Evolutionary conservation across 2,329 filamentous ascomycete species (phyloP).

Genomic region (Fusarium sacchari): DNA sequence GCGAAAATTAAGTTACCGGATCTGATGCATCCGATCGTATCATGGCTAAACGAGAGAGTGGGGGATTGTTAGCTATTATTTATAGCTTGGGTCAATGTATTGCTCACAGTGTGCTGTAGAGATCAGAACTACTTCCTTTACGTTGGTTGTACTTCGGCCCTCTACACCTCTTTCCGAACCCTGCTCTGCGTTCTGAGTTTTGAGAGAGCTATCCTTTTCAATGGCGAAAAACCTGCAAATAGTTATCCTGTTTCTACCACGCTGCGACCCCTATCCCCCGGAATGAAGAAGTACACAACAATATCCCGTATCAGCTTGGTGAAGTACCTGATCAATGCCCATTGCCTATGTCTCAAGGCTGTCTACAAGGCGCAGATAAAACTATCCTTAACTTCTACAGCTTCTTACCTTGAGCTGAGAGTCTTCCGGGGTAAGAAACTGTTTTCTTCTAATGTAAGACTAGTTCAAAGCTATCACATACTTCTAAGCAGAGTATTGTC

Average conservation of each 20-base stretch:
- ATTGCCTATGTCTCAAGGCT: too few species aligned
- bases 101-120: neutral
- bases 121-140: fast-evolving
- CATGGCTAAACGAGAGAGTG: neutral
- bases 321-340: too few species aligned
- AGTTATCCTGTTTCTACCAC: neutral
- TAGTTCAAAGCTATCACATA: too few species aligned
- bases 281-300: too few species aligned
- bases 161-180: neutral
- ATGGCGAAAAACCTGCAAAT: neutral
- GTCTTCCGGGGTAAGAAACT: too few species aligned
- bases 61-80: fast-evolving
- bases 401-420: too few species aligned
- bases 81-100: fast-evolving
- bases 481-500: too few species aligned
- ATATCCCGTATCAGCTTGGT: too few species aligned
- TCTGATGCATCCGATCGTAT: fast-evolving
- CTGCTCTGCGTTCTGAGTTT: neutral
- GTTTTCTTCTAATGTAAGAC: too few species aligned
- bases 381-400: too few species aligned
- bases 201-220: neutral
- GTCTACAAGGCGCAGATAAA: too few species aligned
- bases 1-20: neutral
- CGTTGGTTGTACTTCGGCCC: fast-evolving
- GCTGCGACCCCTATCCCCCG: too few species aligned